Evolutionary conservation across 257 asterid species (phyloP), one percentile per base, ranked within the genome.

Genomic region (Gentiana macrophylla): DNA sequence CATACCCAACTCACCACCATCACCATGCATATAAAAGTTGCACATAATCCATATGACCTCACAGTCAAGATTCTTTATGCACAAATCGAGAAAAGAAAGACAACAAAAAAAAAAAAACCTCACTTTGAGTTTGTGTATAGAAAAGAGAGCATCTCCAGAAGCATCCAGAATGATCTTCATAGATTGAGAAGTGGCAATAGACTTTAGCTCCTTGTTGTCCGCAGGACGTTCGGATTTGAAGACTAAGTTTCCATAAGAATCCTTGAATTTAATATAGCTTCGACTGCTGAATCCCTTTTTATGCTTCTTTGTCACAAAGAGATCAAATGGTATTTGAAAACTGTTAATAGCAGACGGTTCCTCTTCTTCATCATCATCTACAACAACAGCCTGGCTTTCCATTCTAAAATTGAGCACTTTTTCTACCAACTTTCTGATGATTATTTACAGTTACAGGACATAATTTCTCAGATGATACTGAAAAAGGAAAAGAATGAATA

Each of bases 251-350:
- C 83, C 80, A n/a, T 64, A 55, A 10, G 95, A 78, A 75, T 87
- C 94, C 1, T 79, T 68, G 52, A 87, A 87, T 56, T 64, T 58
- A 33, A 87, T 61, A 51, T 63, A 63, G 12, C 91, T 84, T 49
- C 57, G 57, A 37, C 32, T 50, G 68, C 79, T 72, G 12, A 76
- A 51, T 5, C 61, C 58, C 36, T 67, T 53, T 46, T 68, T 61
- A 6, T 52, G 70, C 15, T 82, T 79, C 85, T 91, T 91, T 35
- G 83, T 70, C 15, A 91, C 83, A 46, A 87, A 87, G 43, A 80
- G 84, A 83, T 91, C 98, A 55, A 76, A 59, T 2, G 98, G 94
- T 64, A 91, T 79, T 59, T 55, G 69, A 63, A 49, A 71, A 70
- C 55, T 38, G 50, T 64, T 55, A 15, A 46, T 60, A 24, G 37